These are phyloP conservation scores for Fusarium anguioides DNA, from an alignment of 2,329 filamentous ascomycete species.

Conservation along the genomic window DNA sequence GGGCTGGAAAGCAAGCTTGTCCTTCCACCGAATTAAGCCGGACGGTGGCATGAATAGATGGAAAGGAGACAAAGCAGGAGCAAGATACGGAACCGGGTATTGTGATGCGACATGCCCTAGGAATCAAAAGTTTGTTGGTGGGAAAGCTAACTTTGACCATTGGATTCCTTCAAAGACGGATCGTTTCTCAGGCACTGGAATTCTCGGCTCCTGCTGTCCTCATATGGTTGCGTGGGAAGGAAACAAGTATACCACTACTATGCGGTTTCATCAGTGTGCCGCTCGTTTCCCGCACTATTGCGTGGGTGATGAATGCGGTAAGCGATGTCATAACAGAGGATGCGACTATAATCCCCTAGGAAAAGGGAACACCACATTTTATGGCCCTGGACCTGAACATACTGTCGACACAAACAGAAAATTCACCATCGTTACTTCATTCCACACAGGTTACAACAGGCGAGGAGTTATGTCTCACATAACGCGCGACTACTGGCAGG, in stretches of 20 bases:
- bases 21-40: slow-evolving; percentile 70
- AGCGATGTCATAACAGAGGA: slow-evolving; percentile 73
- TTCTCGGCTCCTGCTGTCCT: slow-evolving; percentile 65
- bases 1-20: slow-evolving; percentile 77
- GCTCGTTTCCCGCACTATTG: slow-evolving; percentile 62
- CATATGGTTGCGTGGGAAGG: slow-evolving; percentile 74
- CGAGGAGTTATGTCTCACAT: too few species aligned
- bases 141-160: slow-evolving; percentile 62
- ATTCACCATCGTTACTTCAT: slow-evolving; percentile 74
- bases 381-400: slow-evolving; percentile 63
- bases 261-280: slow-evolving; percentile 72
- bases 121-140: slow-evolving; percentile 67
- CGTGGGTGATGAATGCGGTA: slow-evolving; percentile 59
- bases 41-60: slow-evolving; percentile 65
- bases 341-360: slow-evolving; percentile 78
- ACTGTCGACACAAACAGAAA: slow-evolving; percentile 68
- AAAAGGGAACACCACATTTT: slow-evolving; percentile 71
- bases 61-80: slow-evolving; percentile 61
- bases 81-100: slow-evolving; percentile 69
- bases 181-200: slow-evolving; percentile 62
- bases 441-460: too few species aligned
- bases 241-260: slow-evolving; percentile 71
- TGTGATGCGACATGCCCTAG: slow-evolving; percentile 63
- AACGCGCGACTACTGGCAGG: slow-evolving; percentile 70
- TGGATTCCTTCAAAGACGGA: slow-evolving; percentile 64